These are phyloP conservation scores for Gaultheria prostrata DNA, from an alignment of 148 eudicot species.

Conservation along the genomic window DNA sequence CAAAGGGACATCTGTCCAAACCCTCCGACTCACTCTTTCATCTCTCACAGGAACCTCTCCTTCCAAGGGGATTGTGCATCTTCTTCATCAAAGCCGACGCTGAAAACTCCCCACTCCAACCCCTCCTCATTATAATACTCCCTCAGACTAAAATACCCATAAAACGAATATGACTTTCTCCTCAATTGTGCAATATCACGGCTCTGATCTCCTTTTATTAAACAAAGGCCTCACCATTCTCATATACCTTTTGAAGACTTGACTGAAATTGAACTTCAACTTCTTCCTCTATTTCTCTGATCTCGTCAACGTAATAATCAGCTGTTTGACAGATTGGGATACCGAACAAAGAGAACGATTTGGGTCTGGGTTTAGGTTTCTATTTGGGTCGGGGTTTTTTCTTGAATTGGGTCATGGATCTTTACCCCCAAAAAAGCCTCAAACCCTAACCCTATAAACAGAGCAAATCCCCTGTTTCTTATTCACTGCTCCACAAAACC, in stretches of 20 bases:
- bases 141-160: slow-evolving; percentile 40
- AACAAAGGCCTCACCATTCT: slow-evolving; percentile 48
- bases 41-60: too few relatives aligned
- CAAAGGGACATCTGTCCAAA: too few relatives aligned
- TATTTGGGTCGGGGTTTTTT: neutral
- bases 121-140: slow-evolving; percentile 15
- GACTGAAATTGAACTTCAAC: slow-evolving; percentile 47
- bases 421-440: too few relatives aligned
- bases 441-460: too few relatives aligned
- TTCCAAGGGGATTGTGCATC: too few relatives aligned
- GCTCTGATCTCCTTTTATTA: slow-evolving; percentile 21
- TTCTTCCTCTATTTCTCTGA: slow-evolving; percentile 30
- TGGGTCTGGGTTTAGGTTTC: slow-evolving; percentile 31
- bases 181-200: neutral
- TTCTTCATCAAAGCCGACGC: slow-evolving; percentile 79
- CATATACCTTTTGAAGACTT: slow-evolving; percentile 49
- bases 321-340: slow-evolving; percentile 43
- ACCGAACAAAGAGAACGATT: slow-evolving; percentile 62
- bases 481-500: too few relatives aligned
- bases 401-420: too few relatives aligned
- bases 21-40: too few relatives aligned
- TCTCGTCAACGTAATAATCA: slow-evolving; percentile 2
- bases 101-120: slow-evolving; percentile 47
- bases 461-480: too few relatives aligned
- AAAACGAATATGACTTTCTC: slow-evolving; percentile 38